Evolutionary conservation across 257 asterid genomes (phyloP), one percentile per base, ranked within the genome.

Genomic region (Rauvolfia tetraphylla): DNA sequence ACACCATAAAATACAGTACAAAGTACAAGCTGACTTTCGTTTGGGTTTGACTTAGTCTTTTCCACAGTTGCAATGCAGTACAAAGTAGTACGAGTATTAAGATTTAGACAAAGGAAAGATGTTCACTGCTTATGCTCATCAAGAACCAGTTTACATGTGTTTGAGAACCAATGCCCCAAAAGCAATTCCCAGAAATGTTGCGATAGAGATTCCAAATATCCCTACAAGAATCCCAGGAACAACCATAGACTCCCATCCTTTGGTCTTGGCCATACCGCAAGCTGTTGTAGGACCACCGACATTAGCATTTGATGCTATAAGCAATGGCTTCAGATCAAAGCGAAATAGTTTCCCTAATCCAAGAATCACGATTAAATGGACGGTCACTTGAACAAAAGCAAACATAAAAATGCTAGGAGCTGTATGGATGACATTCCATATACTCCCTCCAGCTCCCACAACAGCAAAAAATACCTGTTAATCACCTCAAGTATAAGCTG

Each of bases 281-380:
- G 97, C 96, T 10, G 97, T 92, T 39, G 97, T 92, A 20, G 98
- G 98, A 58, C 98, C 98, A 67, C 98, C 98, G 58, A 93, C 75
- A 75, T 93, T 93, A 34, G 98, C 98, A 81, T 93, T 93, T 66
- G 98, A 93, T 46, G 96, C 98, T 41, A 91, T 62, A 53, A 93
- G 78, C 72, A 93, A 17, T 61, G 85, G 82, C 76, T 84, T 93
- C 74, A 36, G 79, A 48, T 91, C 92, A 20, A 93, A 63, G 71
- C 76, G 62, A 66, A 88, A 84, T 51, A 93, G 58, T 58, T 84
- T 89, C 71, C 98, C 97, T 5, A 89, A 79, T 54, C 89, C 93
- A 29, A 89, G 81, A 33, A 91, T 75, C 79, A 91, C 86, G 9
- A 83, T 44, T 5, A 93, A 89, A 88, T 93, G 98, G 70, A 89